Conservation (phyloP, 129 eudicot genomes). For the Glebionis coronaria region DNA sequence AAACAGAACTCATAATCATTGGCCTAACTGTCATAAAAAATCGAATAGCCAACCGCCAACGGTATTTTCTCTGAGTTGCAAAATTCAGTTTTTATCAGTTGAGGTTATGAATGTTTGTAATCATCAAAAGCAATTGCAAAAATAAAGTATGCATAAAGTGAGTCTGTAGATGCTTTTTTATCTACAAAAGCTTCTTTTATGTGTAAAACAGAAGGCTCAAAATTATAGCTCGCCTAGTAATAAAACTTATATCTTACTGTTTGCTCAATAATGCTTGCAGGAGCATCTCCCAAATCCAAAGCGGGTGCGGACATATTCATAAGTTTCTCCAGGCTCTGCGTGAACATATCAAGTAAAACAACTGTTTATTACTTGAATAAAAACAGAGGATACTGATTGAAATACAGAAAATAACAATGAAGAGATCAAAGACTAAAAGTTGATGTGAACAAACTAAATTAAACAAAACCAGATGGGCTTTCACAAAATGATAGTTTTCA, state of each 20-base stretch:
- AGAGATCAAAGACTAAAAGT: conserved; percentile 3
- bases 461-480: conserved; percentile 4
- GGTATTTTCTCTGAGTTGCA: no score
- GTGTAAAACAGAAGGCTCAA: background rate
- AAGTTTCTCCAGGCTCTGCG: conserved; percentile 76
- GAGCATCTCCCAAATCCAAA: conserved; percentile 41
- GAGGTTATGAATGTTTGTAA: no score
- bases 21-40: no score
- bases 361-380: conserved; percentile 12
- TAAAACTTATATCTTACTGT: conserved; percentile 36
- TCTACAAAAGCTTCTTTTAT: conserved; percentile 5
- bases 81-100: no score
- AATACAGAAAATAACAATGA: background rate
- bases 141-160: background rate
- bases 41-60: no score
- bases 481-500: no score
- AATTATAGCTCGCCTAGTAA: background rate
- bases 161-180: background rate
- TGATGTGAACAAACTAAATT: conserved; percentile 2
- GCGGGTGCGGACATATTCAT: conserved; percentile 55
- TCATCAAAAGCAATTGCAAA: background rate
- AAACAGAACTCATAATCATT: no score
- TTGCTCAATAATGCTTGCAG: conserved; percentile 27
- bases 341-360: conserved; percentile 7
- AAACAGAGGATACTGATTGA: background rate